phyloP scores from a whole-genome alignment of 2,329 filamentous ascomycete genomes.

The Verticillium nubilum region DNA sequence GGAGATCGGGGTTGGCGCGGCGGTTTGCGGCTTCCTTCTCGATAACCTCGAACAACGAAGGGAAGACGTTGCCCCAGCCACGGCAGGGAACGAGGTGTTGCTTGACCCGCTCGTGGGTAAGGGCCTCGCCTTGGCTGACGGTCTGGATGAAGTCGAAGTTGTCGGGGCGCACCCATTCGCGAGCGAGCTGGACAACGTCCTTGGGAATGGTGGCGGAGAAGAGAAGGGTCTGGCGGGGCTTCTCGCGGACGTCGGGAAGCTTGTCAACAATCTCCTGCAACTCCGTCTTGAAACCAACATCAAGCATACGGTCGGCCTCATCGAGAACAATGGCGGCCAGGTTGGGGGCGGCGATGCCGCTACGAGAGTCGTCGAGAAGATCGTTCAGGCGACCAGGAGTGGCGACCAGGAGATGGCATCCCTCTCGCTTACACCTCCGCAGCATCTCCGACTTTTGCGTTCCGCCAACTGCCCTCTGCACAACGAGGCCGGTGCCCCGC shows the following conservation, averaged over 20 bases:
- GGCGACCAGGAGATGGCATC: slow-evolving; percentile 84
- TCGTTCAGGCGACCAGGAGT: slow-evolving; percentile 87
- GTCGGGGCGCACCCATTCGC: slow-evolving; percentile 67
- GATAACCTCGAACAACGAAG: slow-evolving; percentile 71
- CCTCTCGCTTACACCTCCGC: slow-evolving; percentile 59
- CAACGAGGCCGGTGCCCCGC: slow-evolving; percentile 57
- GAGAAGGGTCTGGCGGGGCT: slow-evolving; percentile 82
- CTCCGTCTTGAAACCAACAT: slow-evolving; percentile 76
- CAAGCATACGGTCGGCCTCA: slow-evolving; percentile 96
- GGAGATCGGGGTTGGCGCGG: slow-evolving; percentile 27
- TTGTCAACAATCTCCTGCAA: slow-evolving; percentile 53
- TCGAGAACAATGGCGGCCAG: slow-evolving; percentile 92
- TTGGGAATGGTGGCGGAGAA: slow-evolving; percentile 91
- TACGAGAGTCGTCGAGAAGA: slow-evolving; percentile 61
- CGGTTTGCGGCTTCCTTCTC: slow-evolving; percentile 49
- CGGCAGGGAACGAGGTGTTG: slow-evolving; percentile 67
- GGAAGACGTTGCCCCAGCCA: slow-evolving; percentile 71
- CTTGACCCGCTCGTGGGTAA: slow-evolving; percentile 79
- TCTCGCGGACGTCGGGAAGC: slow-evolving; percentile 58
- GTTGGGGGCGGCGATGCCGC: slow-evolving; percentile 65
- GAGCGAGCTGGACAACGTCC: slow-evolving; percentile 75
- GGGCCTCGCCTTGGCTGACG: slow-evolving; percentile 73
- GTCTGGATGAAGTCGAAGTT: slow-evolving; percentile 89
- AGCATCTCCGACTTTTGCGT: slow-evolving; percentile 71
- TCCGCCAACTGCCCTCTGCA: slow-evolving; percentile 83